These are phyloP conservation scores for Malassezia yamatoensis DNA, from an alignment of 1,284 basidiomycete species.

Conservation along the genomic window DNA sequence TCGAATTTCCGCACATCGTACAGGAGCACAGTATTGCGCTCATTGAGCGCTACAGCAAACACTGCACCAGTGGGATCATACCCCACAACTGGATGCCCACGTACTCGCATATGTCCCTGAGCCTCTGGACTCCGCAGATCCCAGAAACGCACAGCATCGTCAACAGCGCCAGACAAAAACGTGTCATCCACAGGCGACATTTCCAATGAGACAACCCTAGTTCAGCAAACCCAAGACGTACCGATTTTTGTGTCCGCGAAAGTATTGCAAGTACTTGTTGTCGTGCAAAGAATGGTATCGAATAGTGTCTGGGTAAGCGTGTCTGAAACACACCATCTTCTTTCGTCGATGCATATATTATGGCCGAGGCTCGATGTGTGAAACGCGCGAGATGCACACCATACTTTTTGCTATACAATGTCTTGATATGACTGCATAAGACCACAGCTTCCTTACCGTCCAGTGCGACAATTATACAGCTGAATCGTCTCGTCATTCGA, in stretches of 20 bases:
- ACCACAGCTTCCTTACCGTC: slow-evolving; percentile 61
- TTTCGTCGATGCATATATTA: slow-evolving; percentile 87
- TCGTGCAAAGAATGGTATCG: slow-evolving; percentile 90
- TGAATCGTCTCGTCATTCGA: slow-evolving; percentile 88
- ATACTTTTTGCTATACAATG: slow-evolving; percentile 85
- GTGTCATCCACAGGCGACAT: slow-evolving; percentile 87
- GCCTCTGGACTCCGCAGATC: slow-evolving; percentile 72
- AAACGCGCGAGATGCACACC: slow-evolving; percentile 87
- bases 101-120: slow-evolving; percentile 54
- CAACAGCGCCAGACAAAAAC: slow-evolving; percentile 85
- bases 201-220: slow-evolving; percentile 72
- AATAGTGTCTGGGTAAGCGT: slow-evolving; percentile 57
- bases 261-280: slow-evolving; percentile 91
- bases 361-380: slow-evolving; percentile 74
- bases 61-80: slow-evolving; percentile 82
- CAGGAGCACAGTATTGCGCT: slow-evolving; percentile 29
- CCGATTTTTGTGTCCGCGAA: slow-evolving; percentile 69
- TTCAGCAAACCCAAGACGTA: slow-evolving; percentile 24
- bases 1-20: slow-evolving; percentile 84
- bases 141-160: slow-evolving; percentile 94
- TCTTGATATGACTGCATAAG: slow-evolving; percentile 56
- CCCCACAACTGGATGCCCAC: slow-evolving; percentile 66
- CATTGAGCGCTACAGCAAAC: slow-evolving; percentile 82
- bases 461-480: slow-evolving; percentile 74
- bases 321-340: slow-evolving; percentile 57